These are phyloP conservation scores for Aspergillus ostianus DNA, from an alignment of 495 filamentous ascomycete genomes.

Conservation along the genomic window DNA sequence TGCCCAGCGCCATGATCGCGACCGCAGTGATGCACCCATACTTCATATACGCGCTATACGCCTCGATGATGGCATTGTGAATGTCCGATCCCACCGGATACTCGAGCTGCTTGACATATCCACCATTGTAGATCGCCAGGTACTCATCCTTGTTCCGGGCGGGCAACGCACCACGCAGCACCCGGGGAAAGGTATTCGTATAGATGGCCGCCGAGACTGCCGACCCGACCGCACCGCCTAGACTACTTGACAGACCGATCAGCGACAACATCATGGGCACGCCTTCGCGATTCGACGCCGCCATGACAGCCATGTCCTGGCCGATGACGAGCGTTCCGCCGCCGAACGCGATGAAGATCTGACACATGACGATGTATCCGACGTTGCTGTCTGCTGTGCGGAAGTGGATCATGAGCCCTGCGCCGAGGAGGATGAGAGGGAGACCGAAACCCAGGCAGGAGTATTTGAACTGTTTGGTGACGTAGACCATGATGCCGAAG, in stretches of 20 bases:
- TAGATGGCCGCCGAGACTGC: constrained; percentile 62
- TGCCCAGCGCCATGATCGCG: constrained; percentile 42
- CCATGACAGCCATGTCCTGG: constrained; percentile 69
- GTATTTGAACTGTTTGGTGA: constrained; percentile 55
- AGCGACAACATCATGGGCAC: constrained; percentile 66
- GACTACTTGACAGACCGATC: constrained; percentile 54
- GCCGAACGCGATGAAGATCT: constrained; percentile 70
- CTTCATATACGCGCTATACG: constrained; percentile 55
- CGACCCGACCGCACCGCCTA: constrained; percentile 63
- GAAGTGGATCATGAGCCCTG: constrained; percentile 68
- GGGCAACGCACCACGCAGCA: constrained; percentile 41
- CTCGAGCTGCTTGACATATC: constrained; percentile 45
- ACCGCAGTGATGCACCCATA: constrained; percentile 52
- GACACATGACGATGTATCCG: constrained; percentile 73
- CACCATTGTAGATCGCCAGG: constrained; percentile 39
- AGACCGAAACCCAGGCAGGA: constrained; percentile 61
- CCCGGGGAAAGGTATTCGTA: constrained; percentile 56
- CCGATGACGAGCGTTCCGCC: constrained; percentile 60
- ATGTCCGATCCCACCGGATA: constrained; percentile 50
- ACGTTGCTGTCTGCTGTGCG: constrained; percentile 57
- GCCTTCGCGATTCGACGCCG: constrained; percentile 54
- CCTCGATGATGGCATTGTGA: constrained; percentile 50
- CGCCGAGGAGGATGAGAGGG: constrained; percentile 62
- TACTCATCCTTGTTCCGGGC: constrained; percentile 39
- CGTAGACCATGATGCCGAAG: constrained; percentile 57